Evolutionary conservation across 1,284 basidiomycete genomes (phyloP), one percentile per base, ranked within the genome.

Genomic region (Sporisorium graminicola): DNA sequence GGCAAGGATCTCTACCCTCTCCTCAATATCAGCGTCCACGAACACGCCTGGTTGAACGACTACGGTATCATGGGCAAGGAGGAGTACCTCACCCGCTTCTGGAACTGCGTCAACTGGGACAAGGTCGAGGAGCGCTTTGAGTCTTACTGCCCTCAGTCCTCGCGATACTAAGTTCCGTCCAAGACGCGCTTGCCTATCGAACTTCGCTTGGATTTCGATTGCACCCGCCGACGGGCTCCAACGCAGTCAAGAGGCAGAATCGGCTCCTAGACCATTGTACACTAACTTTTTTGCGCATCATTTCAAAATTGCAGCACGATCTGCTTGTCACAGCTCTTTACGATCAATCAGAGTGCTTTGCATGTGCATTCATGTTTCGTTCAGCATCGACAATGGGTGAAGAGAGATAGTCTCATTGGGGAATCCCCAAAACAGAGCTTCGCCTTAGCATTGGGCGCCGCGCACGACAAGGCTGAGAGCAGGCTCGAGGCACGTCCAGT

Each of bases 41-140:
- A 98, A 86, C 95, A 95, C 82, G 92, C 93, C 26, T 99, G 95
- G 92, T 88, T 99, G 78, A 89, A 89, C 58, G 91, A 92, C 54
- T 95, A 94, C 82, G 96, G 96, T 13, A 91, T 99, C 18, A 96
- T 94, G 93, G 94, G 94, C 44, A 94, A 94, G 87, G 93, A 94
- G 84, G 89, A 90, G 84, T 99, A 96, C 88, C 87, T 97, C 79
- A 90, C 90, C 82, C 90, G 92, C 82, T 98, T 97, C 88, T 98
- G 94, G 93, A 89, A 89, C 40, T 92, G 91, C 54, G 86, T 99
- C 69, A 90, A 99, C 87, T 99, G 96, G 96, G 85, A 87, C 26
- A 75, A 77, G 57, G 80, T 83, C 46, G 72, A 77, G 57, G 65
- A 77, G 43, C 69, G 71, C 7, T 77, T 74, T 63, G 72, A 70